phyloP scores from a whole-genome alignment of 202 grass and related monocot genomes.

The Sporobolus alterniflorus region DNA sequence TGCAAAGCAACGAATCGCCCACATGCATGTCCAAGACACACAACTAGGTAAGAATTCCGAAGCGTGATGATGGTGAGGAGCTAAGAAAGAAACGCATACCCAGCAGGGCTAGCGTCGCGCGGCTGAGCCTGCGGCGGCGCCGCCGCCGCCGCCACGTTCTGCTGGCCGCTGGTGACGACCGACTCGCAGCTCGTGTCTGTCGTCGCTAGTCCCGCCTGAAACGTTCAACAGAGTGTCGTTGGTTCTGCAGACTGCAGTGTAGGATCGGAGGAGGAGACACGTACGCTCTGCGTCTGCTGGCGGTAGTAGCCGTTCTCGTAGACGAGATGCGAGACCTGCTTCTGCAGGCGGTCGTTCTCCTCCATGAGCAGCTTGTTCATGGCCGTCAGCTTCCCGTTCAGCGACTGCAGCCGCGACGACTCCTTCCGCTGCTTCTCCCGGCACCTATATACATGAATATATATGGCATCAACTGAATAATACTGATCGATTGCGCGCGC shows the following conservation, averaged over 20 bases:
- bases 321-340: slow-evolving; percentile 77
- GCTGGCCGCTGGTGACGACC: slow-evolving; percentile 72
- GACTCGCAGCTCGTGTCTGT: slow-evolving; percentile 85
- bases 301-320: slow-evolving; percentile 80
- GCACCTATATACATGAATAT: slow-evolving; percentile 35
- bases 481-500: not conserved
- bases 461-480: not conserved
- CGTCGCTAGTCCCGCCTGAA: slow-evolving; percentile 61
- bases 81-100: slow-evolving; percentile 46
- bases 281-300: slow-evolving; percentile 65
- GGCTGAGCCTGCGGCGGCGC: slow-evolving; percentile 39
- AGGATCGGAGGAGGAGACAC: not conserved
- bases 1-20: slow-evolving; percentile 30
- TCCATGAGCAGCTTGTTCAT: slow-evolving; percentile 97
- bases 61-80: not conserved
- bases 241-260: slow-evolving; percentile 1
- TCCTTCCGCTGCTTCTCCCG: slow-evolving; percentile 91
- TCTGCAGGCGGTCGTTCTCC: slow-evolving; percentile 90
- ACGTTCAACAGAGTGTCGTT: not conserved
- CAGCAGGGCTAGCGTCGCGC: slow-evolving; percentile 60
- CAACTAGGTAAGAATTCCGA: not conserved
- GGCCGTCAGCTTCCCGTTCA: slow-evolving; percentile 81
- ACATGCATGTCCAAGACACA: not conserved
- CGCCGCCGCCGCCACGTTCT: slow-evolving; percentile 39
- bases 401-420: slow-evolving; percentile 56